Percentiles rank a stretch among this genome's conserved stretches.
These are phyloP conservation scores for Tolypocladium album DNA, from an alignment of 2,329 filamentous ascomycete genomes.

Conservation along the genomic window DNA sequence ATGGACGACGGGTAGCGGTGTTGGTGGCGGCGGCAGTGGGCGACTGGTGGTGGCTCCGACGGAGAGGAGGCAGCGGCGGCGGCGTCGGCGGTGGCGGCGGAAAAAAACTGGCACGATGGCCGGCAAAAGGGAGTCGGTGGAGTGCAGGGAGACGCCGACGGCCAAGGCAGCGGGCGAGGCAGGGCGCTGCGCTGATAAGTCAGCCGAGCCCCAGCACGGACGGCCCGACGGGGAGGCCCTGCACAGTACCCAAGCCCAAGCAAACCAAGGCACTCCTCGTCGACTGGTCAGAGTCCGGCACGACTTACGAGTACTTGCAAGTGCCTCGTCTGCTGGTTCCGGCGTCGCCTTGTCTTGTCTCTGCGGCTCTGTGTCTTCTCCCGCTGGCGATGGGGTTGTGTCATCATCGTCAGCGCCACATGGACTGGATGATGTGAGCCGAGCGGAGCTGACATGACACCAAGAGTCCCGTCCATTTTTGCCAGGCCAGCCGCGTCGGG, in stretches of 20 bases:
- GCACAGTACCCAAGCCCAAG: too few species aligned
- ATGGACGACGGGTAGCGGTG: conserved; percentile 1
- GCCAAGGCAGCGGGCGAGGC: neutral
- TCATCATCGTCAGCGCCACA: neutral
- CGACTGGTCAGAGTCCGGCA: neutral
- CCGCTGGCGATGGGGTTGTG: neutral
- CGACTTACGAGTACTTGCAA: neutral
- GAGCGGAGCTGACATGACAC: neutral
- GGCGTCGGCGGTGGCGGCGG: neutral
- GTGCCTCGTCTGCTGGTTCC: neutral
- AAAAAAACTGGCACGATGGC: neutral
- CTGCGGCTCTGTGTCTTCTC: neutral
- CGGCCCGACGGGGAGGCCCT: too few species aligned
- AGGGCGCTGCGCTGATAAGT: neutral
- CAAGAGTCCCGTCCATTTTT: too few species aligned
- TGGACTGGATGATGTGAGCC: neutral
- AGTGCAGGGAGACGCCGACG: neutral
- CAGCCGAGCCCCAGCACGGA: neutral
- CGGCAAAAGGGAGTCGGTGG: neutral
- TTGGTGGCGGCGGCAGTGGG: neutral
- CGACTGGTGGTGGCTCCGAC: neutral
- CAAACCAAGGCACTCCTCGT: too few species aligned
- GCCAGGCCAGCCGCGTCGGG: too few species aligned
- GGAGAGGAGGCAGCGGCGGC: neutral
- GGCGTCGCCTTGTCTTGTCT: neutral